Conservation (phyloP, 2,329 filamentous ascomycete genomes). For the Chrysosporium queenslandicum region DNA sequence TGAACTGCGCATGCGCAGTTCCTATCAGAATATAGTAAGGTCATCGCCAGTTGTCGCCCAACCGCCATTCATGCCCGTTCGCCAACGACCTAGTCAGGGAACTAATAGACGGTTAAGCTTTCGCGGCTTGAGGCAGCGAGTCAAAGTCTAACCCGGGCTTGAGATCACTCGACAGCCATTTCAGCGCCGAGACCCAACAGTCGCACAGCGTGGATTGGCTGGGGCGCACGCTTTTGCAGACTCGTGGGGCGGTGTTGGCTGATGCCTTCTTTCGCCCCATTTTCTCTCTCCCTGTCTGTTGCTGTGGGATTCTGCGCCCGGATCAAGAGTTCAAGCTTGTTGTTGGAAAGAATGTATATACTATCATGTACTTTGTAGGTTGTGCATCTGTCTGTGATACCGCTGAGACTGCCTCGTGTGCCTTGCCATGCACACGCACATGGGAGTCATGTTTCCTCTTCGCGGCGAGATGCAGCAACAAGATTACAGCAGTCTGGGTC, state of each 20-base stretch:
- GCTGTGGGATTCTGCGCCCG: background rate
- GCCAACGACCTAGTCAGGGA: no score
- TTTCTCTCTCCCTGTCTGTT: no score
- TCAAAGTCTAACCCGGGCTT: no score
- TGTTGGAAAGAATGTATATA: background rate
- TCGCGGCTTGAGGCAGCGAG: no score
- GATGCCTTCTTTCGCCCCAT: slow-evolving; percentile 9
- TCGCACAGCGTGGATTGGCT: background rate
- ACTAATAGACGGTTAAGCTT: no score
- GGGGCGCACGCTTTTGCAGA: background rate
- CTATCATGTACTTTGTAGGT: no score
- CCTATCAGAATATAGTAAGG: no score
- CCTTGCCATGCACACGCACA: background rate
- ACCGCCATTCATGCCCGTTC: no score
- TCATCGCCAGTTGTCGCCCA: no score
- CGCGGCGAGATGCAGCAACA: background rate
- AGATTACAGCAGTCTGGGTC: background rate
- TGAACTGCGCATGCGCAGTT: no score
- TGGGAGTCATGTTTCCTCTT: background rate
- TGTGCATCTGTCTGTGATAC: no score
- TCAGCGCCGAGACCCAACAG: background rate
- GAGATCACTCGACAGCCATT: background rate
- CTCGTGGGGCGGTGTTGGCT: slow-evolving; percentile 4
- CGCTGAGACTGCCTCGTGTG: background rate
- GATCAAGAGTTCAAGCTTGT: background rate